A percentile compares a stretch with the other conserved stretches of the same genome.
phyloP scores from a whole-genome alignment of 1,139 yeast species.

The Saccharomyces hybrid region DNA sequence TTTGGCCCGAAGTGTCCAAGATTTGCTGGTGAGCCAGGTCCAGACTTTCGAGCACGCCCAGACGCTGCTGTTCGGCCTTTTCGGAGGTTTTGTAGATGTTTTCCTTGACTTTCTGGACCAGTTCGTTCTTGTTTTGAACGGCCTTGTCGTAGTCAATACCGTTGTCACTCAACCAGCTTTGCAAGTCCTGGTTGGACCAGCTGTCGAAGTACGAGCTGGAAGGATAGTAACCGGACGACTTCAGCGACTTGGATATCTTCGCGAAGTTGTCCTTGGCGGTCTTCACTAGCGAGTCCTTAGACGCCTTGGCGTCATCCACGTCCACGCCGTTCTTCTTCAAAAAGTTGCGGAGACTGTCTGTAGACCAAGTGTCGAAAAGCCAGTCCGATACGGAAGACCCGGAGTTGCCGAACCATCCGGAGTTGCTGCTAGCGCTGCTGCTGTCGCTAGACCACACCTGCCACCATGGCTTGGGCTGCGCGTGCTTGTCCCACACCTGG shows the following conservation, averaged over 20 bases:
- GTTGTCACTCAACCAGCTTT: constrained; percentile 42
- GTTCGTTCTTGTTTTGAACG: constrained; percentile 37
- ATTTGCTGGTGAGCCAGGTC: constrained; percentile 34
- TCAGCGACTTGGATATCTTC: constrained; percentile 32
- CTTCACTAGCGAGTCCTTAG: constrained; percentile 35
- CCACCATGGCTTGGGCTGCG: constrained; percentile 27
- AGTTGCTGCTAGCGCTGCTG: constrained; percentile 5
- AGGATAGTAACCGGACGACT: constrained; percentile 43
- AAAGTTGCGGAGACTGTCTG: constrained; percentile 33
- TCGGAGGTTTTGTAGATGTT: constrained; percentile 38
- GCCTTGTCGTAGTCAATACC: constrained; percentile 38
- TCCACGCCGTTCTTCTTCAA: constrained; percentile 35
- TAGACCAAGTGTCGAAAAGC: constrained; percentile 48
- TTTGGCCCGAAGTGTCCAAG: constrained; percentile 37
- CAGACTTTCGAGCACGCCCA: constrained; percentile 37
- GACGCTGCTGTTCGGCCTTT: constrained; percentile 34
- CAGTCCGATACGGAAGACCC: constrained; percentile 27
- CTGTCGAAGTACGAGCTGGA: constrained; percentile 43
- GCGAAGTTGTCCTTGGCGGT: constrained; percentile 37
- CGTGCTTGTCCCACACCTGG: constrained; percentile 32
- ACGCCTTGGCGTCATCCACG: constrained; percentile 28
- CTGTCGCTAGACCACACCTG: constrained; percentile 21
- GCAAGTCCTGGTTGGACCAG: constrained; percentile 41
- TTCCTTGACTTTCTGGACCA: constrained; percentile 39
- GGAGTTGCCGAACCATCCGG: constrained; percentile 3